Evolutionary conservation across 1,284 basidiomycete genomes (phyloP), one percentile per base, ranked within the genome.

Genomic region (Volvariella volvacea): DNA sequence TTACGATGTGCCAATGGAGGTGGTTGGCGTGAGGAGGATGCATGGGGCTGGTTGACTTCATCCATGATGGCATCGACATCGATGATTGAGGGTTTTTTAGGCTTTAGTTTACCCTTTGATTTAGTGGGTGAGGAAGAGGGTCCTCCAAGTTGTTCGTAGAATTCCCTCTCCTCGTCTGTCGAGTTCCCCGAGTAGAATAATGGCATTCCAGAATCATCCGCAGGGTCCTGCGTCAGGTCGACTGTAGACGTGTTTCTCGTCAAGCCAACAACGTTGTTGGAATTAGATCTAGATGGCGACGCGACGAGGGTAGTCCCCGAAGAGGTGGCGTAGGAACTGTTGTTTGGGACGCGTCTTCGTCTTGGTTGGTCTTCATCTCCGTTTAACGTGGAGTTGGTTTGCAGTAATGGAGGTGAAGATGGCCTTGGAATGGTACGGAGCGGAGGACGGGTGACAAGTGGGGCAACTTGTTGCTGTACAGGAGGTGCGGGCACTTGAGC

Each of bases 281-380:
- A 6, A 12, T 6, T 28, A 28, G 6, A 6, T 28, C 25, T 28
- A 28, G 25, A 28, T 28, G 25, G 6, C 25, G 25, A n/a, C 25
- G 6, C 12, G 25, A 6, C 25, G 25, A 28, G 12, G 6, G 25
- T 28, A 6, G 25, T 12, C 6, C 25, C 12, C 12, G 25, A 28
- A 12, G 25, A 28, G 25, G 25, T 28, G 12, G 48, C 38, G 43
- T 44, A 16, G 44, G 45, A 36, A 30, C 39, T 39, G 31, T 48
- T 44, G 28, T 45, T 54, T 17, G 62, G 63, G 22, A 65, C 38
- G 19, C 62, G 58, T 16, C 63, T 56, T 19, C 59, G 55, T 64
- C 65, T 47, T 70, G 68, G 32, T 68, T 63, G 66, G 38, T 67
- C 65, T 47, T 74, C 66, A 49, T 77, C 74, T 30, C 66, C 62